Percentiles rank a stretch among this genome's conserved stretches.
phyloP scores from a whole-genome alignment of 345 rosid species.

The Dimocarpus longan region DNA sequence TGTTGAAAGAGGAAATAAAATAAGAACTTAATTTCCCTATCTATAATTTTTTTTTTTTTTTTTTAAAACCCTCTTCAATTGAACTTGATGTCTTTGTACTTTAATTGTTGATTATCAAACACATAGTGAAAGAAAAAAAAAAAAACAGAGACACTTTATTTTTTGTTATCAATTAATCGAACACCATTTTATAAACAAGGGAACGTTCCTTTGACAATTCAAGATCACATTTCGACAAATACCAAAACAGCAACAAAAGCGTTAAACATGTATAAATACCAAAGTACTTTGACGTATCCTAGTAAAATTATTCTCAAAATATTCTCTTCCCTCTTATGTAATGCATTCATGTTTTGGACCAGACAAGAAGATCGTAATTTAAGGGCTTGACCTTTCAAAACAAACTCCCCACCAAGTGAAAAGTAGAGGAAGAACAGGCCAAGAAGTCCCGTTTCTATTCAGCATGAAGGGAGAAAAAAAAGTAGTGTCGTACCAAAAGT shows the following conservation, averaged over 20 bases:
- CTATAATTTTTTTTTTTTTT: no score
- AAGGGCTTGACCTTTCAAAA: slow-evolving; percentile 7
- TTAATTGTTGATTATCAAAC: no score
- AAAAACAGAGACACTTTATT: no score
- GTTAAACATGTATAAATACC: neutral
- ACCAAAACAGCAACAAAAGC: neutral
- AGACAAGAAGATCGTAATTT: neutral
- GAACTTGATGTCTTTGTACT: no score
- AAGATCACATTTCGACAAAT: neutral
- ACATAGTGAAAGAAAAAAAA: no score
- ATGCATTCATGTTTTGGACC: neutral
- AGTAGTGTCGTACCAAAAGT: slow-evolving; percentile 6
- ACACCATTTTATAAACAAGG: no score
- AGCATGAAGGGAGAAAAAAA: neutral
- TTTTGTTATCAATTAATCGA: no score
- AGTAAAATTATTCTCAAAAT: neutral
- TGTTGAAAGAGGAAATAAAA: no score
- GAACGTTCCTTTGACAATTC: no score
- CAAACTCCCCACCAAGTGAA: slow-evolving; percentile 20
- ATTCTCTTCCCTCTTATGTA: neutral
- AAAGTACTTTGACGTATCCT: neutral
- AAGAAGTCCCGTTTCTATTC: neutral
- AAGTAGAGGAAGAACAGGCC: neutral
- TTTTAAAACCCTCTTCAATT: no score
- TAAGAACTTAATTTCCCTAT: no score